Base-by-base conservation (phyloP, 148 eudicot species). In the Vaccinium myrtillus region DNA sequence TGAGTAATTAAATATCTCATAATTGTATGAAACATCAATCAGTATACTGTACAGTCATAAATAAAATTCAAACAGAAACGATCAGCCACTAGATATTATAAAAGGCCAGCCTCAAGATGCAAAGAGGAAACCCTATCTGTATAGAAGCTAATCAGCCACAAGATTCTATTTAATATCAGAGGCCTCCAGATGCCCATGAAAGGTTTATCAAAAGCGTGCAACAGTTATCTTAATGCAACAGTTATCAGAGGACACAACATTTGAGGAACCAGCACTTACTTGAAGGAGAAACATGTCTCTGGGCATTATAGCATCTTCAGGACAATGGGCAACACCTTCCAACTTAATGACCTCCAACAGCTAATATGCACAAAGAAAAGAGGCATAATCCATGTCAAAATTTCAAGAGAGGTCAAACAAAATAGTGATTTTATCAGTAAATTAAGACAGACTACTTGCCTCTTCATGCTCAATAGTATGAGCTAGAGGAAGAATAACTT, bases 381-480 rank as follows among this genome's bases (percentile, higher is more conserved):
- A 21, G 53, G n/a, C 2, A 23, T 1, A 46, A 7, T 39, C 14
- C 0, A 54, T 10, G 32, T 43, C 39, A 25, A 75, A 61, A 18
- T 6, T 16, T n/a, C 9, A 69, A 76, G 23, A 48, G 61, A 43
- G 61, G 6, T 55, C 2, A 51, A 69, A 54, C 18, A 84, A 50
- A 49, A 12, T 0, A 69, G 78, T 32, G 48, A 53, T 11, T 16
- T 74, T 7, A 49, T 25, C 46, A 32, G 13, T 18, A 46, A 32
- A 54, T 16, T 5, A 58, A 81, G 21, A 51, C 3, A 18, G 50
- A 65, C 2, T 11, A 69, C 85, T 74, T 87, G 90, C 99, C 98
- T 97, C 99, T 86, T 97, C 99, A 82, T 97, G 95, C 82, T 97
- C 99, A 83, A 95, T 89, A 25, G 99, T 93, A 73, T 97, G 98